Percentiles rank a stretch among this genome's conserved stretches.
phyloP scores from a whole-genome alignment of 148 eudicot genomes.

The Vaccinium vitisidaea region DNA sequence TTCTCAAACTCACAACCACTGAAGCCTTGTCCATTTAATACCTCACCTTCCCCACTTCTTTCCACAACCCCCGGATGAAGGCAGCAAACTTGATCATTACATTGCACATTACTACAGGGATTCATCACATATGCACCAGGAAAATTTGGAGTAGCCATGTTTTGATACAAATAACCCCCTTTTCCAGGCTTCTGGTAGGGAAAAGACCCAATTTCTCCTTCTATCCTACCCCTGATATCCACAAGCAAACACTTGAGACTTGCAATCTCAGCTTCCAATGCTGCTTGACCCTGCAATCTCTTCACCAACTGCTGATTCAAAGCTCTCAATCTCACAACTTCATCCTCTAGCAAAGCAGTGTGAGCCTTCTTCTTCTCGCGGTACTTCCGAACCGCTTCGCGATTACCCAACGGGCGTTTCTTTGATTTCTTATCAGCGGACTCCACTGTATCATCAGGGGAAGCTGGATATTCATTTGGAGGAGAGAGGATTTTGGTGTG shows the following conservation, averaged over 20 bases:
- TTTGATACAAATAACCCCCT: conserved; percentile 50
- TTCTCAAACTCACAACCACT: conserved; percentile 67
- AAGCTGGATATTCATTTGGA: conserved; percentile 52
- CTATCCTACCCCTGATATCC: conserved; percentile 88
- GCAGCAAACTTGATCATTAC: conserved; percentile 73
- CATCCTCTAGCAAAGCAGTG: conserved; percentile 78
- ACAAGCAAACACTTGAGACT: conserved; percentile 94
- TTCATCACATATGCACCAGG: conserved; percentile 58
- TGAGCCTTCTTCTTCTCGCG: conserved; percentile 95
- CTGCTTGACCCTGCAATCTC: conserved; percentile 76
- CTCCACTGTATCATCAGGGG: conserved; percentile 73
- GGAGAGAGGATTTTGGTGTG: conserved; percentile 77
- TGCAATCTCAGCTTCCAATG: conserved; percentile 74
- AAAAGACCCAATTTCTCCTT: conserved; percentile 92
- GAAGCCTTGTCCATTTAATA: conserved; percentile 42
- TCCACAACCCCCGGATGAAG: conserved; percentile 49
- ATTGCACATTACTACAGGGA: conserved; percentile 64
- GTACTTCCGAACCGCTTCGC: conserved; percentile 92
- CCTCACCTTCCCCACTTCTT: conserved; percentile 36
- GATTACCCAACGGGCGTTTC: conserved; percentile 71
- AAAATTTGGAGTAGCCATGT: conserved; percentile 31
- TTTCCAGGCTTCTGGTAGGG: conserved; percentile 74
- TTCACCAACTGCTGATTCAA: conserved; percentile 79
- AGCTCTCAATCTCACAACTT: conserved; percentile 77
- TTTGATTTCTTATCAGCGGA: conserved; percentile 56